Base-by-base conservation (phyloP, 768 basidiomycete species). In the Russula sp. region DNA sequence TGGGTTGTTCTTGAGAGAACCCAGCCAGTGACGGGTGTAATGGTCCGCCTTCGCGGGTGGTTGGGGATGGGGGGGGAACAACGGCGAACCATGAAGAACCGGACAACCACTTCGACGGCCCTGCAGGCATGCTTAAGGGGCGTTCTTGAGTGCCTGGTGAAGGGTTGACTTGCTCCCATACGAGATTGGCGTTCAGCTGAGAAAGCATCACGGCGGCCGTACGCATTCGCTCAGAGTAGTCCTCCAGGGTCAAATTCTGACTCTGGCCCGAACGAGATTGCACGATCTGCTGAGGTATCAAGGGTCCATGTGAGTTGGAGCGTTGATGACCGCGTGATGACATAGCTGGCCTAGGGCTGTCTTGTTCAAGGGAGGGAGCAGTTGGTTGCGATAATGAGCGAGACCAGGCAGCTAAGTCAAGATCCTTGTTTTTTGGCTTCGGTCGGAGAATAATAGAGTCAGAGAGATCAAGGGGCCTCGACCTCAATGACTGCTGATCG, bases 141-240 rank as follows among this genome's bases (percentile, higher is more conserved):
- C 39, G 68, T n/a, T 55, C 62, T 57, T 57, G 69, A 35, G 42
- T 53, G 45, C 40, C 52, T 58, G 47, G 66, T 2, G 39, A 58
- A 1, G 74, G 75, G 8, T n/a, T 14, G 4, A 77, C 69, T 31
- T 79, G 74, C 68, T 89, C 87, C 65, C 84, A 81, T 35, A 82
- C 77, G 55, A 89, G 79, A 69, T 81, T 91, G 1, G 93, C 87
- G 69, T 94, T 97, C 53, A 99, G 81, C 74, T 99, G 97, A 1
- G 97, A 87, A 34, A 99, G 86, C 97, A 99, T 98, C 65, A 98
- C 88, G 10, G 97, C 97, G 10, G 97, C 97, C 10, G 94, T 97
- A 8, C 93, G 86, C 97, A 99, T 99, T 55, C 97, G 85, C 68
- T 98, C 94, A 0, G 96, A 96, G 75, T 99, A 99, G 68, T 99